phyloP scores from a whole-genome alignment of 306 rosid species.

The Glycine soja region DNA sequence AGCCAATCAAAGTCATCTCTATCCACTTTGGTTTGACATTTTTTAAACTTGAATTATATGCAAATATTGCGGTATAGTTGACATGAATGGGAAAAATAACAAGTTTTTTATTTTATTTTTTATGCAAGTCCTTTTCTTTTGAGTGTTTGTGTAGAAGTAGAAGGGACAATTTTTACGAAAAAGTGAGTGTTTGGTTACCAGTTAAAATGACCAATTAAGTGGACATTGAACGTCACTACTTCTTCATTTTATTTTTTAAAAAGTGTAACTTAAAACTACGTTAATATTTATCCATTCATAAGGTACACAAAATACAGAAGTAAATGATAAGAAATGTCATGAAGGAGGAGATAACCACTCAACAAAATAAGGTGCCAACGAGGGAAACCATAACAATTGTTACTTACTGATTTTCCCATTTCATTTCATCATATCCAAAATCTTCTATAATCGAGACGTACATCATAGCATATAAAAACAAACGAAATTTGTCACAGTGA shows the following conservation, averaged over 20 bases:
- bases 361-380: background rate
- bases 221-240: background rate
- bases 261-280: background rate
- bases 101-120: background rate
- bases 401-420: background rate
- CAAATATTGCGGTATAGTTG: background rate
- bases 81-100: background rate
- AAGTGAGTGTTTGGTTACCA: no score
- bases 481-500: no score
- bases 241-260: background rate
- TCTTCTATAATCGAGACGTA: no score
- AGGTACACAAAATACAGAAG: background rate
- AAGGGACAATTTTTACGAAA: background rate
- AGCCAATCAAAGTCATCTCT: conserved; percentile 18
- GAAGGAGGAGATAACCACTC: background rate
- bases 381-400: background rate
- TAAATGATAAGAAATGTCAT: no score
- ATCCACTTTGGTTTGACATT: background rate
- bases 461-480: no score
- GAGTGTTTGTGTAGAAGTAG: background rate
- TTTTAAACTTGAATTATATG: background rate
- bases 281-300: background rate
- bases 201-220: no score
- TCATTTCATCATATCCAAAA: conserved; percentile 24
- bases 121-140: no score